Base-by-base conservation (phyloP, 2,329 filamentous ascomycete genomes). In the Nemania sp. region DNA sequence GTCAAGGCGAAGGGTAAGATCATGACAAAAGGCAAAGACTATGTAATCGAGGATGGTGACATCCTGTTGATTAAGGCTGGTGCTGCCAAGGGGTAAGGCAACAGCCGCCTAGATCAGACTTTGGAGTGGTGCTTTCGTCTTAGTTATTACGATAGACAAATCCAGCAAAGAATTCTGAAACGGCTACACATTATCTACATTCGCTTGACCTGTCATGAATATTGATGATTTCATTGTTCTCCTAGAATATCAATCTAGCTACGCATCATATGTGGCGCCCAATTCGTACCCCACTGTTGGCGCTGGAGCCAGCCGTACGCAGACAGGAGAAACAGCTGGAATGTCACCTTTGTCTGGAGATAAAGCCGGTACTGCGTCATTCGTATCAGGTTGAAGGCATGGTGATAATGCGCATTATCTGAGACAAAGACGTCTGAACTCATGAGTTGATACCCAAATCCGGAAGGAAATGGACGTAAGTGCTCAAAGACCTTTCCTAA, bases 1-100 rank as follows among this genome's bases (percentile, higher is more conserved):
- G 90, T 97, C 68, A 96, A 93, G 83, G 86, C 94, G 25, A 94
- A 94, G 78, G 95, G 95, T 72, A 99, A 99, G 83, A 78, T 99
- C 68, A 91, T 97, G 89, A 98, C 94, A 60, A 99, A 99, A 84
- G 95, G 95, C 74, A 98, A 98, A 82, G 94, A 98, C 53, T 98
- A 99, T 76, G 85, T 94, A 5, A 87, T 95, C 11, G 87, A 93
- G 75, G 91, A 96, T 73, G 91, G 91, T 51, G 91, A 88, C 67
- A 87, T 89, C 69, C 75, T 97, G 68, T 85, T 97, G 71, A 92
- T 97, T 84, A 97, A 97, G 84, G 90, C 90, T 34, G 90, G 90
- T 79, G 90, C 90, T 54, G 90, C 90, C 68, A 93, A 93, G 83
- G 80, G 81, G 66, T 90, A 80, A 80, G 46, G 48, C 39, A 13